A percentile compares a stretch with the other conserved stretches of the same genome.
Evolutionary conservation across 441 rosid species (phyloP).

Genomic region (Dalechampia spathulata): DNA sequence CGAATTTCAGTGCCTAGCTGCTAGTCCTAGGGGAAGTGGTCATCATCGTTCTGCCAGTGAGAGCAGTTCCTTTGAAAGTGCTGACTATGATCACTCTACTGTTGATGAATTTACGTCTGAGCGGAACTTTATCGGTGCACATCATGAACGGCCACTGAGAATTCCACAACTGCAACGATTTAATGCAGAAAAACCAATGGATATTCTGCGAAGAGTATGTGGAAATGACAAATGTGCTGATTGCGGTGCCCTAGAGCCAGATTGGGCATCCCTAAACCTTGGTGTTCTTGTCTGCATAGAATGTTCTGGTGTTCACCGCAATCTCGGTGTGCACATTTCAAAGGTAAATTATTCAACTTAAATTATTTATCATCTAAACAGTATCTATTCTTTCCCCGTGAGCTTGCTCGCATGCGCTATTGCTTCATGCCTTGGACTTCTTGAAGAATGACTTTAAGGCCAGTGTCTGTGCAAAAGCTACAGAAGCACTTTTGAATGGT

Average conservation of each 20-base stretch:
- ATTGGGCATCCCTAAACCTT: conserved; percentile 98
- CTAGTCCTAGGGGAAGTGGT: conserved; percentile 89
- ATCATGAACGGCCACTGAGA: conserved; percentile 66
- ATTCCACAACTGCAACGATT: conserved; percentile 65
- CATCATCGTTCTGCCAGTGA: conserved; percentile 99
- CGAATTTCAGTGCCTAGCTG: conserved; percentile 60
- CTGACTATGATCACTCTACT: conserved; percentile 82
- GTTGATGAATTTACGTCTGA: conserved; percentile 74
- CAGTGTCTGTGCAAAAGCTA: neutral
- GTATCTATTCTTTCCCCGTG: neutral
- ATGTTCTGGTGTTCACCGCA: conserved; percentile 99
- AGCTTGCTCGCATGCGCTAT: neutral
- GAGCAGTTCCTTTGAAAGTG: conserved; percentile 98
- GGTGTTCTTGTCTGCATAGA: conserved; percentile 98
- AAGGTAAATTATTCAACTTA: conserved; percentile 46
- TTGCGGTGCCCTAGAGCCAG: conserved; percentile 98
- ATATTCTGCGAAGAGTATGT: conserved; percentile 64
- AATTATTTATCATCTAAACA: neutral
- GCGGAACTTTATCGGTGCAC: conserved; percentile 47
- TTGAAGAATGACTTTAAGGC: neutral
- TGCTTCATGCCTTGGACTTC: conserved; percentile 1
- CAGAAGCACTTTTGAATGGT: neutral
- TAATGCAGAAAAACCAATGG: conserved; percentile 87
- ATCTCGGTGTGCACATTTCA: conserved; percentile 97
- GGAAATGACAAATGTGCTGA: conserved; percentile 99